phyloP scores from a whole-genome alignment of 371 early-diverging fungal species.

The Encephalitozoon cuniculi region DNA sequence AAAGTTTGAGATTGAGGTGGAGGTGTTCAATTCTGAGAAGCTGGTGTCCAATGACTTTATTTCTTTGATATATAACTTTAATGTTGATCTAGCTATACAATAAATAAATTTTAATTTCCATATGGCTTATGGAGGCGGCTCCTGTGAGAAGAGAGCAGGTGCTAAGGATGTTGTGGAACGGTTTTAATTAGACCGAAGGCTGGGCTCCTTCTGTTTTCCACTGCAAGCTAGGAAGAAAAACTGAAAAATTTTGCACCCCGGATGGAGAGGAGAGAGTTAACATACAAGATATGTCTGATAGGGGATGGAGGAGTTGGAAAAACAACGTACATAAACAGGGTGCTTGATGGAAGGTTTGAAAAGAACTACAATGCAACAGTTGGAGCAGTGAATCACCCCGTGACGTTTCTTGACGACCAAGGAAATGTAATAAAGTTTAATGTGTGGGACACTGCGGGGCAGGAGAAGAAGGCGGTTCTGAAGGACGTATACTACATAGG shows the following conservation, averaged over 20 bases:
- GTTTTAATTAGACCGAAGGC: not conserved
- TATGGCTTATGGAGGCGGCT: not conserved
- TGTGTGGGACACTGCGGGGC: constrained; percentile 94
- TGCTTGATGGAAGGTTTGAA: constrained; percentile 97
- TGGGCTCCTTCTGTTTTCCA: no score
- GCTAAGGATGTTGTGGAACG: not conserved
- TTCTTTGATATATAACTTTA: constrained; percentile 10
- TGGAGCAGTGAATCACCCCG: constrained; percentile 95
- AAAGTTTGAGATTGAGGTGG: constrained; percentile 30
- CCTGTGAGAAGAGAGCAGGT: not conserved
- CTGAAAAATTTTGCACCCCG: constrained; percentile 14
- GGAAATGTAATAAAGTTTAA: constrained; percentile 75
- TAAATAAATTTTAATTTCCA: not conserved
- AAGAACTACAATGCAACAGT: constrained; percentile 97
- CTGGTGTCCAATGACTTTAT: not conserved
- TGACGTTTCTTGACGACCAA: constrained; percentile 89
- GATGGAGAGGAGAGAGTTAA: constrained; percentile 8
- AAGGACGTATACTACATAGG: constrained; percentile 99
- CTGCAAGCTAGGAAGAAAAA: not conserved
- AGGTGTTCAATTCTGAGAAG: constrained; percentile 22
- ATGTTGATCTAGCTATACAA: not conserved
- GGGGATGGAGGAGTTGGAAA: constrained; percentile 99
- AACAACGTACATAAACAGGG: constrained; percentile 99
- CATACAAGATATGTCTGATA: constrained; percentile 65
- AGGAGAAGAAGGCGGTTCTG: constrained; percentile 98